A percentile compares a stretch with the other conserved stretches of the same genome.
phyloP scores from a whole-genome alignment of 2,329 filamentous ascomycete species.

The Raffaelea ambrosiae region DNA sequence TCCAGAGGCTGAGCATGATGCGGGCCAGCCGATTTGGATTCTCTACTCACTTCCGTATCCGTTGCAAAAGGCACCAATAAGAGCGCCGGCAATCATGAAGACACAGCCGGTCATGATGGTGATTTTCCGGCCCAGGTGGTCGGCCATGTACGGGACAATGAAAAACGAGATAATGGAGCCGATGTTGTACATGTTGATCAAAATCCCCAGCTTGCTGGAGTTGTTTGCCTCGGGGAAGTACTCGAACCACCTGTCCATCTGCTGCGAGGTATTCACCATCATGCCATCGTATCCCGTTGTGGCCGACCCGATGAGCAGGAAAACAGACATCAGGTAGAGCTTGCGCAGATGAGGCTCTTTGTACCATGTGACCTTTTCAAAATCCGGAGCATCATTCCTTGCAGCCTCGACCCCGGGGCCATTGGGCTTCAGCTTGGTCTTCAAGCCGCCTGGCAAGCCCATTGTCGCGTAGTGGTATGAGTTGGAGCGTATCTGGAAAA shows the following conservation, averaged over 20 bases:
- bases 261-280: slow-evolving; percentile 47
- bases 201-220: slow-evolving; percentile 35
- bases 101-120: slow-evolving; percentile 34
- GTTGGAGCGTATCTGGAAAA: too few relatives aligned
- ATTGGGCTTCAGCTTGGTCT: too few relatives aligned
- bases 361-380: slow-evolving; percentile 28
- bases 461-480: too few relatives aligned
- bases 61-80: slow-evolving; percentile 32
- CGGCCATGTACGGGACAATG: slow-evolving; percentile 36
- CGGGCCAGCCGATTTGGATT: too few relatives aligned
- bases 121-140: slow-evolving; percentile 31
- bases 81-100: slow-evolving; percentile 36
- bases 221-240: slow-evolving; percentile 38
- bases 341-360: slow-evolving; percentile 30
- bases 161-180: slow-evolving; percentile 39
- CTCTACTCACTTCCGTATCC: slow-evolving; percentile 34
- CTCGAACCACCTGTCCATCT: slow-evolving; percentile 44
- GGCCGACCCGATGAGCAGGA: slow-evolving; percentile 49
- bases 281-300: slow-evolving; percentile 53
- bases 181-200: slow-evolving; percentile 45
- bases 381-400: slow-evolving; percentile 22
- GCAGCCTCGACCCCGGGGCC: slow-evolving; percentile 8
- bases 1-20: too few relatives aligned
- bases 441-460: too few relatives aligned
- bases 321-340: slow-evolving; percentile 26